phyloP scores from a whole-genome alignment of 2,329 filamentous ascomycete genomes.

The Pezicula carpinea region DNA sequence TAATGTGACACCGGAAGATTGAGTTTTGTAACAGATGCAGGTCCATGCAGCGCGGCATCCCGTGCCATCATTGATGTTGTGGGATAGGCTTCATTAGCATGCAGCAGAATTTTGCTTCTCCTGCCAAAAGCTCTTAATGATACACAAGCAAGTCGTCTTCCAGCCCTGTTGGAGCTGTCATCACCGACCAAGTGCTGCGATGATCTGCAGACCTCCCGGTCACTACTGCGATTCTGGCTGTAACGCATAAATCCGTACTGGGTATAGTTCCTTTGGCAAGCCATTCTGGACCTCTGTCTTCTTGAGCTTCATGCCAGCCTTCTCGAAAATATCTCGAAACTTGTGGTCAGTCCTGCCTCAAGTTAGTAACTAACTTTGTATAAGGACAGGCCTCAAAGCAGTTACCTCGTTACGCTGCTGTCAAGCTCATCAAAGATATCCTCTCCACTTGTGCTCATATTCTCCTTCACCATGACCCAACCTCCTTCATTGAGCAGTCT shows the following conservation, averaged over 20 bases:
- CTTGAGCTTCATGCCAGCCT: slow-evolving; percentile 65
- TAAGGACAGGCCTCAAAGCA: slow-evolving; percentile 1
- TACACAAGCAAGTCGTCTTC: no score
- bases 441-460: slow-evolving; percentile 51
- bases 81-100: no score
- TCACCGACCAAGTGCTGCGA: no score
- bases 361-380: slow-evolving; percentile 3
- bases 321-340: slow-evolving; percentile 63
- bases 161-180: no score
- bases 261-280: slow-evolving; percentile 57
- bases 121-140: no score
- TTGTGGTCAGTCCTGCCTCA: slow-evolving; percentile 61
- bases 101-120: no score
- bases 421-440: slow-evolving; percentile 76
- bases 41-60: no score
- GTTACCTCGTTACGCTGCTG: slow-evolving; percentile 67
- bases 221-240: slow-evolving; percentile 8
- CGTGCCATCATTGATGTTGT: no score
- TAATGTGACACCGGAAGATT: no score
- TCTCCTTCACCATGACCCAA: slow-evolving; percentile 76
- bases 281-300: slow-evolving; percentile 69
- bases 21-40: no score
- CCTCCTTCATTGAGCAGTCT: slow-evolving; percentile 46
- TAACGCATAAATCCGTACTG: slow-evolving; percentile 75
- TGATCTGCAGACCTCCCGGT: no score